Conservation (phyloP, 2,329 filamentous ascomycete species). For the Paracoccidioides lutzii region DNA sequence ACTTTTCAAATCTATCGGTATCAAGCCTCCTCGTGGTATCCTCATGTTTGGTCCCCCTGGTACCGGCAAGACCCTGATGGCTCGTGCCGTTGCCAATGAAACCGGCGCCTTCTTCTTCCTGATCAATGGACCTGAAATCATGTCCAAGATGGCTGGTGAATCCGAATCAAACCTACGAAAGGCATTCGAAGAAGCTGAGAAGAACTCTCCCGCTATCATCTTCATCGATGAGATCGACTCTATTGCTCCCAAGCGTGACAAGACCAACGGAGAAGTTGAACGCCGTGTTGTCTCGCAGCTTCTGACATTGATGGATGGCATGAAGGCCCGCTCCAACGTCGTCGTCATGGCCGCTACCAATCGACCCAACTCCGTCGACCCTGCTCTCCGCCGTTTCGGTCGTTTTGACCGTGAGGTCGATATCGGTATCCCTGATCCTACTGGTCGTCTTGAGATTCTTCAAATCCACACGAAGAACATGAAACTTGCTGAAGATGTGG, state of each 20-base stretch:
- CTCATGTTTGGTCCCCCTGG: conserved; percentile 91
- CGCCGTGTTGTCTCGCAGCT: conserved; percentile 96
- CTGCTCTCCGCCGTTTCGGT: conserved; percentile 90
- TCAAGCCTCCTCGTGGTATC: conserved; percentile 97
- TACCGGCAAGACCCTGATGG: conserved; percentile 99
- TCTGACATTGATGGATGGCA: conserved; percentile 94
- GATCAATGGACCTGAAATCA: conserved; percentile 98
- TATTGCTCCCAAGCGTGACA: conserved; percentile 97
- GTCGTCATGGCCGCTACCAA: conserved; percentile 99
- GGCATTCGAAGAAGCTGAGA: conserved; percentile 98
- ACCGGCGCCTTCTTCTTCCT: conserved; percentile 99
- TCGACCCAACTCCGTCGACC: conserved; percentile 96
- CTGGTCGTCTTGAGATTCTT: conserved; percentile 94
- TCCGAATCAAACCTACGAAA: conserved; percentile 96
- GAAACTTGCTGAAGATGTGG: conserved; percentile 95
- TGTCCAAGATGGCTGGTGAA: conserved; percentile 99
- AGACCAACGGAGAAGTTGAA: conserved; percentile 98
- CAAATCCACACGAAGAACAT: conserved; percentile 99
- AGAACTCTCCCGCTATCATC: conserved; percentile 98
- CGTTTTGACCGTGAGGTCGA: conserved; percentile 99
- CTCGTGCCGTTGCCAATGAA: conserved; percentile 95
- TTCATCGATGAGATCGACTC: conserved; percentile 99
- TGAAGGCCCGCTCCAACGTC: conserved; percentile 98
- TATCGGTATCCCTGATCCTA: conserved; percentile 94
- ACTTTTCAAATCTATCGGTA: conserved; percentile 99